A percentile compares a stretch with the other conserved stretches of the same genome.
These are phyloP conservation scores for Hyparrhenia diplandra DNA, from an alignment of 176 grass and related monocot genomes.

Conservation along the genomic window DNA sequence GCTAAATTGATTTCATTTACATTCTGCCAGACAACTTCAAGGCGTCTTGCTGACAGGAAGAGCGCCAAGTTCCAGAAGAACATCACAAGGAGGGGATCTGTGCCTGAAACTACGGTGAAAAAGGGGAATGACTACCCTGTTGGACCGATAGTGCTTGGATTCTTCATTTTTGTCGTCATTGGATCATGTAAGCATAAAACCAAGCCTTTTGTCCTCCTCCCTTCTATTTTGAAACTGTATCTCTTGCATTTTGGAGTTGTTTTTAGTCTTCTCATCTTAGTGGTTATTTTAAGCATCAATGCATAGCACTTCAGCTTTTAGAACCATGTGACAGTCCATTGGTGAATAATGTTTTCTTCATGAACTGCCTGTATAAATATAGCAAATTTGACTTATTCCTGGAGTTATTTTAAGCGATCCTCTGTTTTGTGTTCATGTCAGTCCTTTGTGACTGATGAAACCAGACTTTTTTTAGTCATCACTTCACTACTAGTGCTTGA, in stretches of 20 bases:
- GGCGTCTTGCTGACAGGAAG: slow-evolving; percentile 60
- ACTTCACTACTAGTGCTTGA: background rate
- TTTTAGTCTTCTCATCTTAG: background rate
- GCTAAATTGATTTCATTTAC: slow-evolving; percentile 10
- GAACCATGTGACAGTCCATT: background rate
- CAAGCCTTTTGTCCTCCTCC: background rate
- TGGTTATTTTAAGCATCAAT: background rate
- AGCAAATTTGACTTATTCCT: background rate
- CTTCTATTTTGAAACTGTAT: background rate
- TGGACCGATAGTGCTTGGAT: slow-evolving; percentile 55
- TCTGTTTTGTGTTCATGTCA: background rate
- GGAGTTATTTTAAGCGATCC: background rate
- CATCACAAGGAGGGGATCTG: slow-evolving; percentile 41
- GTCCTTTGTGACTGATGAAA: background rate
- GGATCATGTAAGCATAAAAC: slow-evolving; percentile 43
- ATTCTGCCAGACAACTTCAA: slow-evolving; percentile 51
- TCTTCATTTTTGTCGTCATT: slow-evolving; percentile 64
- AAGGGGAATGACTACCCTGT: slow-evolving; percentile 63
- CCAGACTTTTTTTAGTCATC: background rate
- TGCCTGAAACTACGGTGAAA: slow-evolving; percentile 54
- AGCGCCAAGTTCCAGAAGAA: slow-evolving; percentile 60
- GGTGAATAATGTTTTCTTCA: background rate
- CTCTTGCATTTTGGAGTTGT: background rate
- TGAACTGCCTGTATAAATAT: background rate
- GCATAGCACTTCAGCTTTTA: background rate